Conservation (phyloP, 2,329 filamentous ascomycete genomes). For the Polychaeton citri region DNA sequence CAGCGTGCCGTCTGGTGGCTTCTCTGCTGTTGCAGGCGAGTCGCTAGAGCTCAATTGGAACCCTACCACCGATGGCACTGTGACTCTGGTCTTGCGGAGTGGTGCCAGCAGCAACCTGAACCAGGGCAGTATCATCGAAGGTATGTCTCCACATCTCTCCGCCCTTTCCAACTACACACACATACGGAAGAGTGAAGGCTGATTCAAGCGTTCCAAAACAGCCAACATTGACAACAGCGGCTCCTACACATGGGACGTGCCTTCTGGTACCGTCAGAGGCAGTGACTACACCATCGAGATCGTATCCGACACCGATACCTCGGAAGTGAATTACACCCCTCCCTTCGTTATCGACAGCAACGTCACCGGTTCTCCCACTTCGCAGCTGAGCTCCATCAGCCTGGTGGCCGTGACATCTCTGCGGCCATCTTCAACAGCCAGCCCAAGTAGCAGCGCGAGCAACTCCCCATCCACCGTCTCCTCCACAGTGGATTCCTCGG, state of each 20-base stretch:
- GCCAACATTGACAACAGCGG: constrained; percentile 36
- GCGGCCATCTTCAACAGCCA: constrained; percentile 14
- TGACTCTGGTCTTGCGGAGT: constrained; percentile 35
- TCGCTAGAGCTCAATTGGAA: constrained; percentile 35
- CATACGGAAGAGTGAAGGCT: too few species aligned
- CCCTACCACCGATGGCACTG: constrained; percentile 36
- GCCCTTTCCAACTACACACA: not conserved
- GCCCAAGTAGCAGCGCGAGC: constrained; percentile 15
- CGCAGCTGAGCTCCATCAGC: constrained; percentile 6
- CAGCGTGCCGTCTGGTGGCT: constrained; percentile 30
- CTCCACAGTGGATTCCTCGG: not conserved
- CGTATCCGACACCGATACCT: constrained; percentile 31
- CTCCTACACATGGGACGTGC: constrained; percentile 35
- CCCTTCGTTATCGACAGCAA: constrained; percentile 34
- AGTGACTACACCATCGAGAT: constrained; percentile 42
- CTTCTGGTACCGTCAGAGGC: constrained; percentile 26
- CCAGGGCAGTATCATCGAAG: constrained; percentile 27
- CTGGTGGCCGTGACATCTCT: constrained; percentile 16
- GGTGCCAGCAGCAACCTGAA: constrained; percentile 26
- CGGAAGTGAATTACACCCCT: constrained; percentile 38
- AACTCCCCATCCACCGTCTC: constrained; percentile 4
- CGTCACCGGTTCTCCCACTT: constrained; percentile 14
- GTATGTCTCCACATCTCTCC: constrained; percentile 22
- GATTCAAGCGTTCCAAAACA: too few species aligned
- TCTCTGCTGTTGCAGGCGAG: constrained; percentile 33